Evolutionary conservation across 495 filamentous ascomycete species (phyloP).

Genomic region (Trichocladium uniseriatum): DNA sequence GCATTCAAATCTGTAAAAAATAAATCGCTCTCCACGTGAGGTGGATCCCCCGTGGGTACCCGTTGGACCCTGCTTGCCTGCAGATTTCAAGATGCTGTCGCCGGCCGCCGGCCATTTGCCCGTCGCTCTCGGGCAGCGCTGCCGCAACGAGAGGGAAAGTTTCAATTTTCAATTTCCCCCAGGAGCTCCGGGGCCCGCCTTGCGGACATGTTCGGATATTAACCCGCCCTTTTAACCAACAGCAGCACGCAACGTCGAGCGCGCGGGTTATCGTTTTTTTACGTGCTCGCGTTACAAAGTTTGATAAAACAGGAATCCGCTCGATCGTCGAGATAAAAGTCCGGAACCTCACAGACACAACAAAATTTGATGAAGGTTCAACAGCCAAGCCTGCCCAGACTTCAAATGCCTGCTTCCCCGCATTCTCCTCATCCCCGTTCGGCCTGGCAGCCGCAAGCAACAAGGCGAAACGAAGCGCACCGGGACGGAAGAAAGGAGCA

Average conservation of each 20-base stretch:
- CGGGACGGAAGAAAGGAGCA: background rate
- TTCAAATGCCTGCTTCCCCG: conserved; percentile 1
- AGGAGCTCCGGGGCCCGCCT: conserved; percentile 4
- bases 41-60: background rate
- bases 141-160: background rate
- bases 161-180: conserved; percentile 6
- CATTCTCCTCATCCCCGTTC: conserved; percentile 1
- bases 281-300: too few species aligned
- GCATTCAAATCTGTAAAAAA: too few species aligned
- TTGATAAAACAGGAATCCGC: too few species aligned
- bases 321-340: too few species aligned
- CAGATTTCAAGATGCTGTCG: background rate
- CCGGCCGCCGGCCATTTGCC: conserved; percentile 2
- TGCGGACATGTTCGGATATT: conserved; percentile 13
- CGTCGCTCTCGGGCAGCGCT: background rate
- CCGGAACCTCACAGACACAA: too few species aligned
- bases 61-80: conserved; percentile 1
- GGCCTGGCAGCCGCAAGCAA: background rate
- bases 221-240: background rate
- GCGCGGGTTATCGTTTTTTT: background rate
- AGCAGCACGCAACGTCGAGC: background rate
- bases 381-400: conserved; percentile 2
- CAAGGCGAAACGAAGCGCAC: background rate
- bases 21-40: conserved; percentile 10
- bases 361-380: too few species aligned